Evolutionary conservation across 139 green algal species (phyloP).

Genomic region (Limnomonas spitsbergensis): DNA sequence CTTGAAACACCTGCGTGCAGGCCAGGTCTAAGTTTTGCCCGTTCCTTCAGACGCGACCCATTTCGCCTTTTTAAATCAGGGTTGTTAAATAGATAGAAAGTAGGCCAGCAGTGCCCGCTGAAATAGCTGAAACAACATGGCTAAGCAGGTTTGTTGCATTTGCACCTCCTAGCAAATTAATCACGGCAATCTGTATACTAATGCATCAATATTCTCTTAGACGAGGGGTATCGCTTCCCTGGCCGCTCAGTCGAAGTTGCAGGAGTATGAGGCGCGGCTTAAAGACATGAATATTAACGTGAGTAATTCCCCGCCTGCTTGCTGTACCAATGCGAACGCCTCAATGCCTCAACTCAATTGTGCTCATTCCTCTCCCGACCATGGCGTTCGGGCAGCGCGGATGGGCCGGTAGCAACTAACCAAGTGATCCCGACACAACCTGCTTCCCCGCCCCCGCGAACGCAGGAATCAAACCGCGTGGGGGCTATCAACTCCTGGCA

Average conservation of each 20-base stretch:
- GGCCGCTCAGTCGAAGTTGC: conserved; percentile 4
- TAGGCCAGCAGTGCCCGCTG: no score
- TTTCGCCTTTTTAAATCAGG: no score
- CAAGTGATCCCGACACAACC: background rate
- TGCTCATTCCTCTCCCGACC: no score
- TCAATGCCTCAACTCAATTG: background rate
- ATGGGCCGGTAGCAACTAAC: background rate
- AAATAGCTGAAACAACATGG: background rate
- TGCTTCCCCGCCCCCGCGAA: background rate
- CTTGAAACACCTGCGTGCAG: no score
- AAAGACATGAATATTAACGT: conserved; percentile 1
- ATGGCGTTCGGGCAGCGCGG: background rate
- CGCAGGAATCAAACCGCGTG: conserved; percentile 24
- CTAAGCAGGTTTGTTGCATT: background rate
- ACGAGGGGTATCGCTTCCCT: background rate
- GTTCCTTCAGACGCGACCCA: no score
- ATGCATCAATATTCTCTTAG: background rate
- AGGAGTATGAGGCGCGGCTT: conserved; percentile 14
- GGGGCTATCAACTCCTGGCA: conserved; percentile 26
- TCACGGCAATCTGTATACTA: background rate
- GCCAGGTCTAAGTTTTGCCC: no score
- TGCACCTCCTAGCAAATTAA: background rate
- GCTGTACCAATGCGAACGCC: background rate
- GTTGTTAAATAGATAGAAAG: no score
- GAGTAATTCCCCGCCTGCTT: background rate